Conservation (phyloP, 75 land plant genomes). For the Pinus taeda region DNA sequence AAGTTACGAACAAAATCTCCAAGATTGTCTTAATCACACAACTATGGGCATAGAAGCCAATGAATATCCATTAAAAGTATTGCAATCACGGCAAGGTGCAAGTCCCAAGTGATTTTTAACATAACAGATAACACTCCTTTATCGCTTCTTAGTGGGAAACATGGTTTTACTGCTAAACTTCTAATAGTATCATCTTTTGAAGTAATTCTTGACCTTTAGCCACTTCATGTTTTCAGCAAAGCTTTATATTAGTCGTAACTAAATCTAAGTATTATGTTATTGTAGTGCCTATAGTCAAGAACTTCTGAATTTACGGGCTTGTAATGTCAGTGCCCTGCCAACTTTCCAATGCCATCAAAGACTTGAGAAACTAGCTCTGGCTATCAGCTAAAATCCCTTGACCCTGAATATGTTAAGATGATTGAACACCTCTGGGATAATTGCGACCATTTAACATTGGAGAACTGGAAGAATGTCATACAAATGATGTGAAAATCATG, state of each 20-base stretch:
- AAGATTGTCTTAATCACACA: too few species aligned
- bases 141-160: background rate
- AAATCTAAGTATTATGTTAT: background rate
- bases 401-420: conserved; percentile 6
- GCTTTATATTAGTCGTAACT: too few species aligned
- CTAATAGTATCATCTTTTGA: background rate
- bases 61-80: too few species aligned
- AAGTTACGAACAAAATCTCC: too few species aligned
- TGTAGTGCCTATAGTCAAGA: background rate
- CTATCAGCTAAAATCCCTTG: background rate
- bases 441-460: background rate
- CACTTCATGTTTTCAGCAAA: too few species aligned
- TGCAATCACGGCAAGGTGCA: background rate
- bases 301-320: background rate
- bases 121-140: background rate
- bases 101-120: background rate
- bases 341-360: background rate
- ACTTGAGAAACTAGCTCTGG: background rate
- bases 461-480: background rate
- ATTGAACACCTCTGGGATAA: background rate
- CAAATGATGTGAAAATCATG: background rate
- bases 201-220: background rate
- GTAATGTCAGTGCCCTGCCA: background rate
- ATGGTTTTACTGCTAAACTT: background rate
- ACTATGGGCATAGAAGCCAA: too few species aligned